Conservation (phyloP, 805 yeast species). For the Kodamaea hsintzibuensis region DNA sequence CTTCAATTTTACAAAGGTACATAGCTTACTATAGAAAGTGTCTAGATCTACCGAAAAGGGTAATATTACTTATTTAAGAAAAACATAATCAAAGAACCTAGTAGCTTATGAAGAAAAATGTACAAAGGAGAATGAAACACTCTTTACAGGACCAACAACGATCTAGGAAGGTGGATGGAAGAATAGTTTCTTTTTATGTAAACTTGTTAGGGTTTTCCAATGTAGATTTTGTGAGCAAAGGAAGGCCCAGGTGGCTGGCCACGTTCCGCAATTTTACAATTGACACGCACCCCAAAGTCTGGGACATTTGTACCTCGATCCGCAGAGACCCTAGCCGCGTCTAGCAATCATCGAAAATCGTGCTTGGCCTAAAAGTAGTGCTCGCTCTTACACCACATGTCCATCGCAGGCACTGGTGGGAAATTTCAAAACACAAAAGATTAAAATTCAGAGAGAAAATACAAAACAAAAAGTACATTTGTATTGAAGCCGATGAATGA, state of each 20-base stretch:
- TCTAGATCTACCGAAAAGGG: not conserved
- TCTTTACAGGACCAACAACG: not conserved
- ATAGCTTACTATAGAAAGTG: not conserved
- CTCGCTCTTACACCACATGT: not conserved
- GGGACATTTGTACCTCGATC: not conserved
- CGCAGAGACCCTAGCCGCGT: not conserved
- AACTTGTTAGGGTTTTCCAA: not conserved
- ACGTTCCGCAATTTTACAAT: slow-evolving; percentile 1
- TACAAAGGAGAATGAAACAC: not conserved
- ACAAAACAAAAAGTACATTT: not conserved
- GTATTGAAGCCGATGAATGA: not conserved
- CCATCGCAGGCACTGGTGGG: not conserved
- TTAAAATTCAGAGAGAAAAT: not conserved
- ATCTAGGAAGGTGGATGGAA: not conserved
- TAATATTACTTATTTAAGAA: not conserved
- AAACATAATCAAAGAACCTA: not conserved
- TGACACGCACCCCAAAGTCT: slow-evolving; percentile 2
- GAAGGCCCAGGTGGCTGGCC: slow-evolving; percentile 4
- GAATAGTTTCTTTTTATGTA: not conserved
- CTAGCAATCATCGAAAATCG: not conserved
- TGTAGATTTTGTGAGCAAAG: not conserved
- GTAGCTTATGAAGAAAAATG: not conserved
- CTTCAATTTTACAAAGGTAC: not conserved
- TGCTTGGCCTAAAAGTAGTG: not conserved
- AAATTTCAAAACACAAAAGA: slow-evolving; percentile 1